Conservation (phyloP, 345 rosid species). For the Firmiana major region DNA sequence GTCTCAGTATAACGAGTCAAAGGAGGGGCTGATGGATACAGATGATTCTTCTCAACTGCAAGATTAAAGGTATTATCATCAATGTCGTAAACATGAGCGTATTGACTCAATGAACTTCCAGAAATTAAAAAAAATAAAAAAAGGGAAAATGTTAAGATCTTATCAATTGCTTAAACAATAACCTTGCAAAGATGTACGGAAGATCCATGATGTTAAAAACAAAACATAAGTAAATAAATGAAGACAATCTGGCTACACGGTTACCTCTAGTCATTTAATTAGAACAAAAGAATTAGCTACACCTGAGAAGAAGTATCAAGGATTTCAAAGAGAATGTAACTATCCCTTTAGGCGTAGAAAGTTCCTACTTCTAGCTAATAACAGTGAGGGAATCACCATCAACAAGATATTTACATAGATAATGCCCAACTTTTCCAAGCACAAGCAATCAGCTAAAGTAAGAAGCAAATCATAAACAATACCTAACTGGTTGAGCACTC, state of each 20-base stretch:
- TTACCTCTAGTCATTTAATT: not conserved
- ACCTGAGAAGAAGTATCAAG: not conserved
- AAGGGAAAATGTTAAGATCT: not conserved
- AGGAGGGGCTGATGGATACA: slow-evolving; percentile 85
- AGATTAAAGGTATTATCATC: slow-evolving; percentile 20
- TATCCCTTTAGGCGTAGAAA: not conserved
- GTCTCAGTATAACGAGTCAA: slow-evolving; percentile 79
- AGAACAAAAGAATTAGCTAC: not conserved
- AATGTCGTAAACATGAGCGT: not conserved
- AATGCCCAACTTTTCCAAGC: not conserved
- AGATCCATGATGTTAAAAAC: not conserved
- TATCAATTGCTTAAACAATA: not conserved
- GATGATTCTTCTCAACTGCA: slow-evolving; percentile 77
- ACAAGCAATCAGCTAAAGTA: not conserved
- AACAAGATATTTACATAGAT: not conserved
- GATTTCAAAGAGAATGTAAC: not conserved
- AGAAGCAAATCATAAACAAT: slow-evolving; percentile 15
- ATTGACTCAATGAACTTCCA: not conserved
- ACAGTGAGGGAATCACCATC: not conserved
- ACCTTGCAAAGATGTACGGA: not conserved
- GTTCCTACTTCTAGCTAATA: slow-evolving; percentile 3
- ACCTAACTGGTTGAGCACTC: slow-evolving; percentile 75
- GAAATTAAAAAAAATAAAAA: not conserved
- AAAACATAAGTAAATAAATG: not conserved
- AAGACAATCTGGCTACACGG: not conserved